phyloP scores from a whole-genome alignment of 257 asterid genomes.

The Parsonsia alboflavescens region DNA sequence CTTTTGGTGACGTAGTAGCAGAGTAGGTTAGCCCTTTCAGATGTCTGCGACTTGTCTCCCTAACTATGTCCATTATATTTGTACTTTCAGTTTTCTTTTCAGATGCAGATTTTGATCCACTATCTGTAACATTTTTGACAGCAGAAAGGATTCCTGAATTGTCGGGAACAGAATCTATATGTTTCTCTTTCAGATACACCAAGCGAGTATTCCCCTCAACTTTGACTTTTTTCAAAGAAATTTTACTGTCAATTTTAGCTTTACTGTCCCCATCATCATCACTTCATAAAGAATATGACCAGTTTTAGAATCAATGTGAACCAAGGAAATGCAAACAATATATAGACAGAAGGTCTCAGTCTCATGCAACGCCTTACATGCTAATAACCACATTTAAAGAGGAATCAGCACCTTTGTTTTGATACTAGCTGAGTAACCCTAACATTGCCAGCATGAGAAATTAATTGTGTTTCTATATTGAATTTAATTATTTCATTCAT shows the following conservation, averaged over 20 bases:
- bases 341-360: neutral
- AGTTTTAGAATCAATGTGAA: conserved; percentile 8
- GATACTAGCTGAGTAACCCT: neutral
- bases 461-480: no score
- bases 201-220: conserved; percentile 34
- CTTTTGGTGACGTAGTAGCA: conserved; percentile 31
- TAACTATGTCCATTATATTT: conserved; percentile 70
- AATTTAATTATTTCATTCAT: no score
- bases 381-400: neutral
- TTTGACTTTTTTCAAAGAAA: conserved; percentile 54
- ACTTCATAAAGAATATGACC: conserved; percentile 32
- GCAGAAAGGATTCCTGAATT: conserved; percentile 24
- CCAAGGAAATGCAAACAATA: neutral
- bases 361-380: conserved; percentile 1
- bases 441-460: no score
- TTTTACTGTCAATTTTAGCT: conserved; percentile 33
- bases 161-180: conserved; percentile 32
- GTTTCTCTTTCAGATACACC: conserved; percentile 28
- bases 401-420: neutral
- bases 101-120: conserved; percentile 24
- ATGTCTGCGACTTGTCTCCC: conserved; percentile 49
- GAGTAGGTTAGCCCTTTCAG: conserved; percentile 34
- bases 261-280: conserved; percentile 41
- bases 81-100: conserved; percentile 32
- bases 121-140: conserved; percentile 22